Percentiles rank a stretch among this genome's conserved stretches.
Conservation (phyloP, 83 land plant species). For the Picea mariana region DNA sequence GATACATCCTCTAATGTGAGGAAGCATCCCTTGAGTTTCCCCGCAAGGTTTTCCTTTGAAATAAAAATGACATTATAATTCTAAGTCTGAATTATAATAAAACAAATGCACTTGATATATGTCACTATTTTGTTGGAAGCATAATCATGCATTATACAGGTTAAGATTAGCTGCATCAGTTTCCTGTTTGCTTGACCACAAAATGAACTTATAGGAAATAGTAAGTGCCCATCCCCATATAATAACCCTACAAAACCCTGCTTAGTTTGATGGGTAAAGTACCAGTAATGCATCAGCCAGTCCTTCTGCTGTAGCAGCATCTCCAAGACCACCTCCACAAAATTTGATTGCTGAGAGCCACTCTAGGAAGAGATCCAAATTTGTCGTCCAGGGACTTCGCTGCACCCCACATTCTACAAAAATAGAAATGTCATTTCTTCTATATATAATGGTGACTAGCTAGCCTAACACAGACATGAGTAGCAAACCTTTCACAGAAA, state of each 20-base stretch:
- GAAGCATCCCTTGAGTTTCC: too few relatives aligned
- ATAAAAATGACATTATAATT: not conserved
- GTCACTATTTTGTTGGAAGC: not conserved
- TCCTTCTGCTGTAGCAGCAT: constrained; percentile 91
- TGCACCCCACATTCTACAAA: constrained; percentile 63
- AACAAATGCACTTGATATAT: not conserved
- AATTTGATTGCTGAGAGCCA: constrained; percentile 81
- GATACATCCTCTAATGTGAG: too few relatives aligned
- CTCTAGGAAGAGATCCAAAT: constrained; percentile 65
- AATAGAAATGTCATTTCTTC: not conserved
- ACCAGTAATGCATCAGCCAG: constrained; percentile 92
- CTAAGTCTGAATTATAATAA: not conserved
- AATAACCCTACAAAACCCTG: not conserved
- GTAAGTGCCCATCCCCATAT: not conserved
- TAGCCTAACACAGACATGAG: not conserved
- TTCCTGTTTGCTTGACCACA: not conserved
- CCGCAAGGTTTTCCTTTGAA: too few relatives aligned
- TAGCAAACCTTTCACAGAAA: too few relatives aligned
- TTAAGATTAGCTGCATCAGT: not conserved
- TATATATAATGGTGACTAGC: not conserved
- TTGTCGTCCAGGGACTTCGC: constrained; percentile 86
- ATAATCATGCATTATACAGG: not conserved
- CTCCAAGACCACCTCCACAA: constrained; percentile 86
- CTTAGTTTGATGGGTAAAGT: constrained; percentile 1
- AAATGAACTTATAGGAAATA: not conserved